Evolutionary conservation across 345 rosid genomes (phyloP), one percentile per base, ranked within the genome.

Genomic region (Citrus medica): DNA sequence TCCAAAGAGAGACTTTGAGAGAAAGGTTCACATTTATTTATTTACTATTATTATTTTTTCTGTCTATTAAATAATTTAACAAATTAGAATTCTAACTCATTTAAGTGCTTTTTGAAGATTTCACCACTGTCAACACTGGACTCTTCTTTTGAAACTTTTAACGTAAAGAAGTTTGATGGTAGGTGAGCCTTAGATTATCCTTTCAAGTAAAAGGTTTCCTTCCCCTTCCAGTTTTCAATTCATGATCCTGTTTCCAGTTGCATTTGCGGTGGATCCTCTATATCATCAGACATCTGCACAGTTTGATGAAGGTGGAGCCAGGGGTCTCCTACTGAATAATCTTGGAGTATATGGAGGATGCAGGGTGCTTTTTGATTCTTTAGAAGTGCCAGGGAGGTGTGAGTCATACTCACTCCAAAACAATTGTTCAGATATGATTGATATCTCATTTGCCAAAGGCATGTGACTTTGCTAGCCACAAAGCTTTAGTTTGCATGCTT

Each of bases 281-380:
- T 95, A 93, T 87, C 97, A 92, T 81, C 99, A n/a, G n/a, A n/a
- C n/a, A n/a, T n/a, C n/a, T n/a, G n/a, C n/a, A n/a, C n/a, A 93
- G 81, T 93, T 92, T 85, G 99, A 95, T 81, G 99, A 92, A 91
- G 99, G 99, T 75, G 97, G 99, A 78, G 99, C 94, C 58, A 95
- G 86, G 84, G 99, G 97, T 77, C 89, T 95, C 68, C 74, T 95
- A 81, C 84, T 95, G 81, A 95, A 92, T 85, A 93, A 95, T 79
- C 92, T 95, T 81, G 99, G 97, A 79, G 91, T 95, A 71, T 93
- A 88, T 85, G 94, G 93, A 79, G 90, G 89, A 56, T 95, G 99
- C 74, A 91, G 85, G 73, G 98, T 95, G 79, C 92, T 92, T 53
- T 95, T 93, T 82, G 98, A 95, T 87, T 93, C 98, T 67, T 84